A percentile compares a stretch with the other conserved stretches of the same genome.
Conservation (phyloP, 257 asterid genomes). For the Lavandula angustifolia region DNA sequence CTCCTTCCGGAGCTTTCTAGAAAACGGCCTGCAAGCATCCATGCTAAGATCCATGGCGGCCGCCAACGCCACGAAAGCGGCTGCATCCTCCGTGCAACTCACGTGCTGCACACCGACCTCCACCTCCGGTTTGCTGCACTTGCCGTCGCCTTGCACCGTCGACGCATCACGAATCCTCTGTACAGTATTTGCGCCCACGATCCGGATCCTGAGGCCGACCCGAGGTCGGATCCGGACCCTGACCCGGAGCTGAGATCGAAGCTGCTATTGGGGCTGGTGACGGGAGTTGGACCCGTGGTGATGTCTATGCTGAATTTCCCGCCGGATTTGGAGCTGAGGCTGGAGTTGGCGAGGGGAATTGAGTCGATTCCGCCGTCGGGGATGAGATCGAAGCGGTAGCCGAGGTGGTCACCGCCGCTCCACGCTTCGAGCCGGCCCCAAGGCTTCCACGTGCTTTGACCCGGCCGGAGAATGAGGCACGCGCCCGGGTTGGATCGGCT, state of each 20-base stretch:
- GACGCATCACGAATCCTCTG: constrained; percentile 89
- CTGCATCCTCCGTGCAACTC: constrained; percentile 94
- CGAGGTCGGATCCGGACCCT: constrained; percentile 58
- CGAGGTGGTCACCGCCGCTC: constrained; percentile 66
- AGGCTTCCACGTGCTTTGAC: constrained; percentile 82
- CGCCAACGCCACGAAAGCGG: constrained; percentile 92
- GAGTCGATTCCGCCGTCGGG: constrained; percentile 81
- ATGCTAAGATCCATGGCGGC: constrained; percentile 93
- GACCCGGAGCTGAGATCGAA: constrained; percentile 71
- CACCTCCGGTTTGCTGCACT: constrained; percentile 77
- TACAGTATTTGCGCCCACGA: constrained; percentile 78
- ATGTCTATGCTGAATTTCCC: constrained; percentile 79
- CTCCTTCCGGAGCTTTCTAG: constrained; percentile 80
- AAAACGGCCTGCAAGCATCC: constrained; percentile 85
- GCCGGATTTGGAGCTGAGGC: constrained; percentile 54
- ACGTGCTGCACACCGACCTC: constrained; percentile 95
- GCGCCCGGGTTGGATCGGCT: constrained; percentile 91
- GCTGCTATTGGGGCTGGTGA: constrained; percentile 87
- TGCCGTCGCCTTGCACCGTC: constrained; percentile 69
- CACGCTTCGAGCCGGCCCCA: constrained; percentile 99
- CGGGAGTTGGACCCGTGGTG: constrained; percentile 70
- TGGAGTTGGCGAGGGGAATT: constrained; percentile 64
- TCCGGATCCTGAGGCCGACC: constrained; percentile 72
- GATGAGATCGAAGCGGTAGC: constrained; percentile 87
- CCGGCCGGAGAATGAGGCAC: constrained; percentile 94